phyloP scores from a whole-genome alignment of 345 rosid genomes.

The Microcos paniculata region DNA sequence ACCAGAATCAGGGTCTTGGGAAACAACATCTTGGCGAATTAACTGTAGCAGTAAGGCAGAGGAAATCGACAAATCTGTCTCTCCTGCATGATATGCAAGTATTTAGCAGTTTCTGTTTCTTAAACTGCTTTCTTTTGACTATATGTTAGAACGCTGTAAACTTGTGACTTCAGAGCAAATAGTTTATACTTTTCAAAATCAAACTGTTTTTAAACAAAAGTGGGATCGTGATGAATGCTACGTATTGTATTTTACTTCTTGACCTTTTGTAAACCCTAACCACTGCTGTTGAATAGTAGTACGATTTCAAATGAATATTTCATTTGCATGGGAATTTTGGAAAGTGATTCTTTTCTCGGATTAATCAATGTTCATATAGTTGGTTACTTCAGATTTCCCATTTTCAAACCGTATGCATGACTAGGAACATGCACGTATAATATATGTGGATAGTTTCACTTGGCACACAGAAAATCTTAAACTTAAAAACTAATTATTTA shows the following conservation, averaged over 20 bases:
- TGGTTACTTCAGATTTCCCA: neutral
- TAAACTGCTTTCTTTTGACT: neutral
- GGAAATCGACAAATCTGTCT: neutral
- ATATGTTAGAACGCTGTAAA: neutral
- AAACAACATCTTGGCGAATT: neutral
- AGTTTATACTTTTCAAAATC: neutral
- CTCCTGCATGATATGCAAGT: neutral
- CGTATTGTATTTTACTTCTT: no score
- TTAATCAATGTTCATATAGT: neutral
- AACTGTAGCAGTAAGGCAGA: no score
- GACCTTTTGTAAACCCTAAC: neutral
- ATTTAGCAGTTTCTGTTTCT: neutral
- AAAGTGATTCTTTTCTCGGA: neutral
- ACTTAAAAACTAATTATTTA: no score
- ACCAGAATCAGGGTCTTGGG: neutral
- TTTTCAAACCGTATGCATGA: neutral
- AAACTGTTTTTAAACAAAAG: neutral
- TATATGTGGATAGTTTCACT: neutral
- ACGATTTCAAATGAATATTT: neutral
- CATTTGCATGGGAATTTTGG: neutral
- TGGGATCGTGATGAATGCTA: no score
- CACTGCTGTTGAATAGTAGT: neutral
- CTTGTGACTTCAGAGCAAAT: neutral
- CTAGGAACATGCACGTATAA: neutral
- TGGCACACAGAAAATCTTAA: neutral